These are phyloP conservation scores for Phyllostachys edulis DNA, from an alignment of 176 grass and related monocot genomes.

Conservation along the genomic window DNA sequence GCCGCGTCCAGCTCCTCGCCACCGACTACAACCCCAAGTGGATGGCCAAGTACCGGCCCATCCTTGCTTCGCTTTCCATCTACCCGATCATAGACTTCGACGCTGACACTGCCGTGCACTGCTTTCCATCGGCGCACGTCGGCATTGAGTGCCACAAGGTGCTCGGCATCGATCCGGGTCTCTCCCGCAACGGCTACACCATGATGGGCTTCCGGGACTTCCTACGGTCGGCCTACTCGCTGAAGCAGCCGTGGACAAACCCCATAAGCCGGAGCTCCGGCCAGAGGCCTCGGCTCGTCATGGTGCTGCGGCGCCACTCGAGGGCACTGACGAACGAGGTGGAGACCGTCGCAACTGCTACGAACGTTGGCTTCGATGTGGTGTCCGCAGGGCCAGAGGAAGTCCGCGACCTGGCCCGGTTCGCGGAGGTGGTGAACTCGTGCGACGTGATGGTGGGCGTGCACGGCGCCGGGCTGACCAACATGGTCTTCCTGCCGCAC, in stretches of 20 bases:
- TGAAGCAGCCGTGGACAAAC: constrained; percentile 24
- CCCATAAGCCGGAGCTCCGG: neutral
- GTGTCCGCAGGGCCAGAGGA: constrained; percentile 39
- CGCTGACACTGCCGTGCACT: constrained; percentile 44
- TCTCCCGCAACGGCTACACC: constrained; percentile 33
- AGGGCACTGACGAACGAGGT: constrained; percentile 53
- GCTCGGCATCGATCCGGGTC: constrained; percentile 40
- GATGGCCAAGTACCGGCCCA: constrained; percentile 40
- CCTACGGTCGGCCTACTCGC: constrained; percentile 36
- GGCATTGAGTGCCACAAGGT: constrained; percentile 50
- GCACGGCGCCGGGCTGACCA: constrained; percentile 83
- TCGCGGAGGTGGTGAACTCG: constrained; percentile 62
- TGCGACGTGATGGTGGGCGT: constrained; percentile 81
- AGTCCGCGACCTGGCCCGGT: constrained; percentile 11
- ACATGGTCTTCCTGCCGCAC: constrained; percentile 77
- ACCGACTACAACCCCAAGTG: constrained; percentile 25
- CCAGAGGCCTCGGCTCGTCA: constrained; percentile 47
- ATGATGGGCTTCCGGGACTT: constrained; percentile 64
- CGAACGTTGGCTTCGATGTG: constrained; percentile 49
- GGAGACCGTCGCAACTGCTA: constrained; percentile 18
- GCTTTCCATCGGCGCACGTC: constrained; percentile 46
- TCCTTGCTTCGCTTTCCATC: constrained; percentile 35
- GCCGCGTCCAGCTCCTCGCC: constrained; percentile 51
- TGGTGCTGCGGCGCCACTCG: constrained; percentile 50
- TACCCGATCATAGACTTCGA: constrained; percentile 49